Conservation (phyloP, 768 basidiomycete genomes). For the Cystoderma amianthinum region DNA sequence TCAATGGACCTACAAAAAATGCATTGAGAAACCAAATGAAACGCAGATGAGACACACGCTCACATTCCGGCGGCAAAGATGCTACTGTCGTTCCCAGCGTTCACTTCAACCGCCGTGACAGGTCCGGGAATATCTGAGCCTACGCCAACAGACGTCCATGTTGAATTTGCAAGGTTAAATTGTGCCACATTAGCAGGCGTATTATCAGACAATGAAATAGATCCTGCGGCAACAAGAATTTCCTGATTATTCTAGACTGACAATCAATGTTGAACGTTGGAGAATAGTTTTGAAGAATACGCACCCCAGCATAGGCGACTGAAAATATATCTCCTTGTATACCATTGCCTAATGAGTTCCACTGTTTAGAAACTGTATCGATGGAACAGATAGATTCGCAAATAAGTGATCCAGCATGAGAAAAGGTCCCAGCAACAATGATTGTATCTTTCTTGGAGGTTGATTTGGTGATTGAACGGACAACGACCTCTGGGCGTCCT, state of each 20-base stretch:
- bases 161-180: conserved; percentile 63
- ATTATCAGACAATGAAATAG: conserved; percentile 59
- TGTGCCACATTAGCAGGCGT: conserved; percentile 65
- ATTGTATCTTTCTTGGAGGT: conserved; percentile 52
- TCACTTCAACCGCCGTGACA: conserved; percentile 82
- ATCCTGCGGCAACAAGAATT: conserved; percentile 72
- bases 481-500: conserved; percentile 50
- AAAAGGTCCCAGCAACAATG: conserved; percentile 86
- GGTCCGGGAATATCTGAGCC: conserved; percentile 73
- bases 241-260: conserved; percentile 52
- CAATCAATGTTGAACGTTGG: conserved; percentile 6
- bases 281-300: conserved; percentile 18
- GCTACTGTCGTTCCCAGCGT: conserved; percentile 72
- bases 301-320: conserved; percentile 76
- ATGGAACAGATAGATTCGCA: conserved; percentile 80
- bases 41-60: conserved; percentile 20
- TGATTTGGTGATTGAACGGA: conserved; percentile 66
- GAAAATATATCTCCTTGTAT: conserved; percentile 76
- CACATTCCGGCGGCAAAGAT: conserved; percentile 89
- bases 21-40: neutral
- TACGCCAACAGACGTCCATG: conserved; percentile 68
- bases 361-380: conserved; percentile 62
- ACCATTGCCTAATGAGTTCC: conserved; percentile 75
- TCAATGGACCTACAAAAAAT: conserved; percentile 38
- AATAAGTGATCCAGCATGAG: conserved; percentile 62